Evolutionary conservation across 495 filamentous ascomycete species (phyloP).

Genomic region (Aspergillus diversus): DNA sequence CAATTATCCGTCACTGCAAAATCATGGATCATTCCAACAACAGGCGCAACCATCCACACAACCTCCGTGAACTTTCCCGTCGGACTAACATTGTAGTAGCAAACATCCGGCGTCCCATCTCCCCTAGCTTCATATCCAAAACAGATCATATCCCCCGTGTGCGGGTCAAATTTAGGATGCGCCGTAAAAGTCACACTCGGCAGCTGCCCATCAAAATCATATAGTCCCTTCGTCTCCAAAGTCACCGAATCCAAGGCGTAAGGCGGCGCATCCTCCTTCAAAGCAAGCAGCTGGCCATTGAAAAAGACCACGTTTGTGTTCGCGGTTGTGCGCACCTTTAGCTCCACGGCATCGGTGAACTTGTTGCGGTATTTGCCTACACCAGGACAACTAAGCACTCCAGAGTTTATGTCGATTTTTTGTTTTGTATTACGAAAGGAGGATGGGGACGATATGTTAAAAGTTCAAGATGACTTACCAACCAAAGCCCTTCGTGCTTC

Average conservation of each 20-base stretch:
- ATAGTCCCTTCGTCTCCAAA: slow-evolving; percentile 56
- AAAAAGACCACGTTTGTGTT: slow-evolving; percentile 62
- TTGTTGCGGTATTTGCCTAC: slow-evolving; percentile 56
- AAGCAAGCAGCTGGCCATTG: slow-evolving; percentile 53
- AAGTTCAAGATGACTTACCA: too few species aligned
- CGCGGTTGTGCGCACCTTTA: slow-evolving; percentile 51
- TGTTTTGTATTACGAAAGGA: too few species aligned
- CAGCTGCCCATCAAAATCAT: slow-evolving; percentile 62
- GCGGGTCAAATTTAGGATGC: slow-evolving; percentile 64
- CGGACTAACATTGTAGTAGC: slow-evolving; percentile 46
- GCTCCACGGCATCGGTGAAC: slow-evolving; percentile 55
- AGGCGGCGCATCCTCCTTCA: slow-evolving; percentile 59
- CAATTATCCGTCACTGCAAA: slow-evolving; percentile 56
- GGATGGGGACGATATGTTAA: too few species aligned
- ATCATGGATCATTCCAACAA: slow-evolving; percentile 62
- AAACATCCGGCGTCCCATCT: slow-evolving; percentile 51
- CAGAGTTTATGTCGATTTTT: too few species aligned
- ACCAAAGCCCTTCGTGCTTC: slow-evolving; percentile 45
- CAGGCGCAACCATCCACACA: slow-evolving; percentile 54
- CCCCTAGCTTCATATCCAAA: slow-evolving; percentile 35
- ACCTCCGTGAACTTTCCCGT: slow-evolving; percentile 49
- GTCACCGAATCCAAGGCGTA: slow-evolving; percentile 60
- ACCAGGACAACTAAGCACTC: not conserved
- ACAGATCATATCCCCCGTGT: slow-evolving; percentile 58
- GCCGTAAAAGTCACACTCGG: slow-evolving; percentile 58